Base-by-base conservation (phyloP, 768 basidiomycete species). In the Paxillus rubicundulus region DNA sequence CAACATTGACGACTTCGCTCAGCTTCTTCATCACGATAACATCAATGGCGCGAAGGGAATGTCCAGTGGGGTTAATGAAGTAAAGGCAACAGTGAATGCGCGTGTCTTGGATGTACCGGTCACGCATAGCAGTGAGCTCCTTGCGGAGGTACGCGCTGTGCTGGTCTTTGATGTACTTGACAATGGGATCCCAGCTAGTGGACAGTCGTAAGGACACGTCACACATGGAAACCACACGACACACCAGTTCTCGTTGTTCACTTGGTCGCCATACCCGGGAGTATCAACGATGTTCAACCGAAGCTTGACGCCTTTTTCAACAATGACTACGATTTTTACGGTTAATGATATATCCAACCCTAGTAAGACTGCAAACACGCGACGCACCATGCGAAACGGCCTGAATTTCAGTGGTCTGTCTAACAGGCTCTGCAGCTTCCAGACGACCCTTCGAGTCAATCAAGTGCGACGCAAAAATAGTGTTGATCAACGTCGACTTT, bases 111-210 rank as follows among this genome's bases (percentile, higher is more conserved):
- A 99, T 99, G 76, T 94, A 91, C 50, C 93, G 89, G 80, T 98
- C 96, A 57, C 97, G 89, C 89, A 93, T 93, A 2, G 97, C 96
- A 3, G 97, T 98, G 58, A 98, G 80, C 77, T 99, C 96, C 75
- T 99, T 98, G 73, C 97, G 91, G 49, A 99, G 83, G 74, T 97
- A 99, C 34, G 94, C 92, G 68, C 92, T 94, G 78, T 98, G 96
- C 70, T 98, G 96, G 79, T 98, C 96, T 77, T 95, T 93, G 79
- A 98, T 98, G 72, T 99, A 97, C 73, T 97, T 98, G 69, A 98
- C 81, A 64, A 99, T 98, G 39, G 96, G 91, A 66, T 99, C 96
- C 96, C 96, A 99, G 79, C 92, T 95, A 55, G n/a, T 57, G 9
- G 2, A 28, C 38, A 0, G 13, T 33, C 36, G 42, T 61, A 14